phyloP scores from a whole-genome alignment of 2,329 filamentous ascomycete species.

The Biscogniauxia mediterranea region DNA sequence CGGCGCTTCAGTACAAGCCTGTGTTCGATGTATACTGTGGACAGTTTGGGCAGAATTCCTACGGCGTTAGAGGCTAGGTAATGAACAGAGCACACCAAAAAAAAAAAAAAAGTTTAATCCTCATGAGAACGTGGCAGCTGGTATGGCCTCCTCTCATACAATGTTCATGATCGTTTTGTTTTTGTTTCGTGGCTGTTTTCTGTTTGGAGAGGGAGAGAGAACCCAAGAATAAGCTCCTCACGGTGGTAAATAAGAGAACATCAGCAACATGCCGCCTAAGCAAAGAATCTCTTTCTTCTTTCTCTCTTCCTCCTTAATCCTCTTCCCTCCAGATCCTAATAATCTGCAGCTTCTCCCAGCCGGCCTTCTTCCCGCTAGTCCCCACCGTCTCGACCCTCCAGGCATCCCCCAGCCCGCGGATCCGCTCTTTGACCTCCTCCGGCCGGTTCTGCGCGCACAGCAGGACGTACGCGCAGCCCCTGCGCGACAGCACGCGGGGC shows the following conservation, averaged over 20 bases:
- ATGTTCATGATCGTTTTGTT: constrained; percentile 9
- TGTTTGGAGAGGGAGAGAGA: not conserved
- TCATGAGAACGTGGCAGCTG: constrained; percentile 18
- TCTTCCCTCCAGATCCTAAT: constrained; percentile 74
- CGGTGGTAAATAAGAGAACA: constrained; percentile 4
- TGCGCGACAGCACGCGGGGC: constrained; percentile 57
- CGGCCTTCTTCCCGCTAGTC: constrained; percentile 79
- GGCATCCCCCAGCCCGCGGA: constrained; percentile 47
- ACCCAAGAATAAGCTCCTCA: not conserved
- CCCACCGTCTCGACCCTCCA: constrained; percentile 81
- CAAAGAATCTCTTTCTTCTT: constrained; percentile 5
- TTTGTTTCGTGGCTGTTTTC: not conserved
- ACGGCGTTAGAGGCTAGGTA: constrained; percentile 30
- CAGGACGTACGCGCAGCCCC: constrained; percentile 84
- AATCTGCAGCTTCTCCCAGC: constrained; percentile 92
- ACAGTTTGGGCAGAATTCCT: constrained; percentile 23
- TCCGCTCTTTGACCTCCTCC: constrained; percentile 63
- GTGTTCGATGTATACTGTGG: constrained; percentile 1
- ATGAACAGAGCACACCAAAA: constrained; percentile 6
- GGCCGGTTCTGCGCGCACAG: constrained; percentile 91
- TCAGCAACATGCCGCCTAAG: constrained; percentile 8
- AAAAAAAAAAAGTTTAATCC: constrained; percentile 12
- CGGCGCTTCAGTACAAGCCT: not conserved
- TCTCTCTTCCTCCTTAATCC: constrained; percentile 9
- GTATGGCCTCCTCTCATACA: constrained; percentile 23